Evolutionary conservation across 371 early-diverging fungal species (phyloP).

Genomic region (Quaeritorhiza haematococci): DNA sequence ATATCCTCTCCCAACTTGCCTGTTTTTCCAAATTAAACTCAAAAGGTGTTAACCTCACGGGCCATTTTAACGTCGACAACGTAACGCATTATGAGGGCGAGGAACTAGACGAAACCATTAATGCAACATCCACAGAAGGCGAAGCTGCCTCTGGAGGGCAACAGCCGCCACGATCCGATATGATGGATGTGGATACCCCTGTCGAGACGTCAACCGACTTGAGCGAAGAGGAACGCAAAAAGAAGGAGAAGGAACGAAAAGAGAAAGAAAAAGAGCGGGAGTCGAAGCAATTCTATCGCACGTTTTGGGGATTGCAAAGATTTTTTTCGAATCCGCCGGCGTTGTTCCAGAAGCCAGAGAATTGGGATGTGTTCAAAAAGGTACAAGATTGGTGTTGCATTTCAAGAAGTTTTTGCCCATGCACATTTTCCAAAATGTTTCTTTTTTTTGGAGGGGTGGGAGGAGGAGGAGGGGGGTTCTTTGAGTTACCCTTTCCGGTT

Average conservation of each 20-base stretch:
- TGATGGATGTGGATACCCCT: too few species aligned
- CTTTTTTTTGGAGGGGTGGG: too few species aligned
- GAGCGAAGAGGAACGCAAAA: too few species aligned
- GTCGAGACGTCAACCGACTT: too few species aligned
- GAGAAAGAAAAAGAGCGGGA: conserved; percentile 23
- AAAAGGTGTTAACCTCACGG: conserved; percentile 77
- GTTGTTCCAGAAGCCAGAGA: conserved; percentile 4
- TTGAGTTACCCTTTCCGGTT: too few species aligned
- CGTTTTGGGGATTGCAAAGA: conserved; percentile 48
- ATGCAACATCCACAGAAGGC: too few species aligned
- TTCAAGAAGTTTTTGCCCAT: background rate
- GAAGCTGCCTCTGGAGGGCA: too few species aligned
- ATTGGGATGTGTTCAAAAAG: conserved; percentile 15
- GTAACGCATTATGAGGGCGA: conserved; percentile 49
- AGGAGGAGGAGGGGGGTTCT: too few species aligned
- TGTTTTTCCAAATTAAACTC: too few species aligned
- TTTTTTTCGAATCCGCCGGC: conserved; percentile 41
- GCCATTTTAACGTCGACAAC: conserved; percentile 73
- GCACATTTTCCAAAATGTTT: conserved; percentile 19
- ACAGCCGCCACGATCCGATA: too few species aligned
- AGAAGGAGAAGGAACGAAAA: too few species aligned
- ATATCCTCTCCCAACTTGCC: background rate
- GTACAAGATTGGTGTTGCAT: conserved; percentile 6
- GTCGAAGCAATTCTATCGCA: conserved; percentile 20
- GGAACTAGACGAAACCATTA: too few species aligned